phyloP scores from a whole-genome alignment of 352 stramenopile species.

The Globisporangium spinosum region DNA sequence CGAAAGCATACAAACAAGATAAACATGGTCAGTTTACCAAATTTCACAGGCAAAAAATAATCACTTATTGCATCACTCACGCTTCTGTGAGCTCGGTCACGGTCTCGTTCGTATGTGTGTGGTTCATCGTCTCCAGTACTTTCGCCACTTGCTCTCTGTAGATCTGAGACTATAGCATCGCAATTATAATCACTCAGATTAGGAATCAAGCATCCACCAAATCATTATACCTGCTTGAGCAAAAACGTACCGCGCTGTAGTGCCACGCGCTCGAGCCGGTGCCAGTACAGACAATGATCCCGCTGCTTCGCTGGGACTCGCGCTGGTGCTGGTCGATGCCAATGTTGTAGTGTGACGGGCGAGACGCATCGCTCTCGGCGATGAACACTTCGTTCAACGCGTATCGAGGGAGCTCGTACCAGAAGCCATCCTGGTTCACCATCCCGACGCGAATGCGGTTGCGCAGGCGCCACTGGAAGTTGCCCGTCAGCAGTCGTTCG shows the following conservation, averaged over 20 bases:
- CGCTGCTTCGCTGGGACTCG: slow-evolving; percentile 84
- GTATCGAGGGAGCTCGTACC: slow-evolving; percentile 82
- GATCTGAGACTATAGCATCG: slow-evolving; percentile 60
- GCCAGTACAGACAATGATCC: slow-evolving; percentile 85
- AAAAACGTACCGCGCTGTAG: slow-evolving; percentile 68
- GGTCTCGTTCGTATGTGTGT: slow-evolving; percentile 86
- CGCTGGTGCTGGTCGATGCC: slow-evolving; percentile 86
- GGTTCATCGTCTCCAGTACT: slow-evolving; percentile 78
- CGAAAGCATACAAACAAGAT: neutral
- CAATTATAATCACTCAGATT: slow-evolving; percentile 14
- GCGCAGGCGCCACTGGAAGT: slow-evolving; percentile 78
- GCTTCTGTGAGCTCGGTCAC: slow-evolving; percentile 85
- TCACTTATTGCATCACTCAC: slow-evolving; percentile 31
- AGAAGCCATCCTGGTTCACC: slow-evolving; percentile 87
- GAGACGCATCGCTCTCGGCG: slow-evolving; percentile 80
- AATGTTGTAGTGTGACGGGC: slow-evolving; percentile 87
- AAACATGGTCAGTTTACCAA: neutral
- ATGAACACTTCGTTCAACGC: slow-evolving; percentile 90
- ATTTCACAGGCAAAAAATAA: no score
- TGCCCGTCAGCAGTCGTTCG: slow-evolving; percentile 60
- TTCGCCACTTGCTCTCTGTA: slow-evolving; percentile 85
- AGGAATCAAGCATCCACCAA: neutral
- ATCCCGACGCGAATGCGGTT: slow-evolving; percentile 85
- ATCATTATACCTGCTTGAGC: neutral
- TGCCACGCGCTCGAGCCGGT: slow-evolving; percentile 88